Conservation (phyloP, 495 filamentous ascomycete genomes). For the Ramalina intermedia region DNA sequence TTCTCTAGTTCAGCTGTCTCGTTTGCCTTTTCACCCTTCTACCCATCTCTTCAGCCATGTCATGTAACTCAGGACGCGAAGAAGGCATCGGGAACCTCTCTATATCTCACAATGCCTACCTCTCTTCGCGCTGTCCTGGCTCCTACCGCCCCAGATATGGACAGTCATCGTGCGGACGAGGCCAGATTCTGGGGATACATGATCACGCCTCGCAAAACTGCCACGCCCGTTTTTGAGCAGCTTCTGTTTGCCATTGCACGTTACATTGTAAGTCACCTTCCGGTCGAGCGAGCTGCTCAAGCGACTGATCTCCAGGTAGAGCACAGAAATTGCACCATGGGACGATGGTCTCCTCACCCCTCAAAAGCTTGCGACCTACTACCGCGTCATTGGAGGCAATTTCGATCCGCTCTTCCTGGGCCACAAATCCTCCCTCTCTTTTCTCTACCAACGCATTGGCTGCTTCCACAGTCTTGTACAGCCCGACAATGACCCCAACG, state of each 20-base stretch:
- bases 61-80: too few species aligned
- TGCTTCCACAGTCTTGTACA: conserved; percentile 64
- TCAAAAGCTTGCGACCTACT: conserved; percentile 73
- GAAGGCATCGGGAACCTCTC: too few species aligned
- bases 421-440: conserved; percentile 59
- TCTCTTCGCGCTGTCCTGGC: not conserved
- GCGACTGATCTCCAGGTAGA: conserved; percentile 23
- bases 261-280: conserved; percentile 53
- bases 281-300: not conserved
- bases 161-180: conserved; percentile 3
- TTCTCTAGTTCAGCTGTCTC: too few species aligned
- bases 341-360: conserved; percentile 56
- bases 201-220: conserved; percentile 65
- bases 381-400: conserved; percentile 75
- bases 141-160: not conserved
- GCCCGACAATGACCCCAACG: conserved; percentile 55
- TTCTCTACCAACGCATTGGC: conserved; percentile 81
- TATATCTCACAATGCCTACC: too few species aligned
- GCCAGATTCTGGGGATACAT: conserved; percentile 64
- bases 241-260: conserved; percentile 66
- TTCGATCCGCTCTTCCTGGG: conserved; percentile 78
- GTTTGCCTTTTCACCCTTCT: too few species aligned
- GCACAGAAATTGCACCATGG: conserved; percentile 49
- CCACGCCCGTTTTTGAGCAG: conserved; percentile 59
- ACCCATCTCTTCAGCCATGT: too few species aligned